phyloP scores from a whole-genome alignment of 2,329 filamentous ascomycete genomes.

The Fusarium goolgardi region DNA sequence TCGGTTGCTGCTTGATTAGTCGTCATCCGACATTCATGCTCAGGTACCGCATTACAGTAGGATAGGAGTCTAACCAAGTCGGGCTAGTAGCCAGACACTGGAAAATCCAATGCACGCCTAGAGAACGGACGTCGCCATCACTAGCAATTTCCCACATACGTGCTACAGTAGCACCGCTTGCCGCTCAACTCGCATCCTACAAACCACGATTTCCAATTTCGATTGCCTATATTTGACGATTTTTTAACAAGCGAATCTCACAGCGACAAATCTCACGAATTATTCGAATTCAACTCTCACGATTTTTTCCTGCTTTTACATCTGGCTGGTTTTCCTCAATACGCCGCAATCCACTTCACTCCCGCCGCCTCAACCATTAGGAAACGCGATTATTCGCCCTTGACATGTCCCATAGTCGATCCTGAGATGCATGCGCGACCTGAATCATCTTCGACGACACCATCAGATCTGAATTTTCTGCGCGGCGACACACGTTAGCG shows the following conservation, averaged over 20 bases:
- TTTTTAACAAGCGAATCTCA: slow-evolving; percentile 21
- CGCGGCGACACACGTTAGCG: slow-evolving; percentile 12
- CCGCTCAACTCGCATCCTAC: slow-evolving; percentile 39
- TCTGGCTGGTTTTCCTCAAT: not conserved
- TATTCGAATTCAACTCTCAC: slow-evolving; percentile 4
- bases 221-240: slow-evolving; percentile 16
- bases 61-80: slow-evolving; percentile 36
- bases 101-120: slow-evolving; percentile 39
- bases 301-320: slow-evolving; percentile 10
- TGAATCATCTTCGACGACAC: slow-evolving; percentile 31
- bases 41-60: slow-evolving; percentile 44
- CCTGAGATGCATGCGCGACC: slow-evolving; percentile 48
- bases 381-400: slow-evolving; percentile 38
- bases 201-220: slow-evolving; percentile 35
- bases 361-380: slow-evolving; percentile 20
- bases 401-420: slow-evolving; percentile 47
- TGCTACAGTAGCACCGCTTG: slow-evolving; percentile 35
- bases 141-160: slow-evolving; percentile 55
- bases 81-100: slow-evolving; percentile 39
- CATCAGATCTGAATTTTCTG: slow-evolving; percentile 21
- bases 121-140: slow-evolving; percentile 48
- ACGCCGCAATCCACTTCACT: slow-evolving; percentile 11
- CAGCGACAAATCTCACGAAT: slow-evolving; percentile 10
- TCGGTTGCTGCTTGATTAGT: slow-evolving; percentile 15
- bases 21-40: slow-evolving; percentile 33